Conservation (phyloP, 176 grass and related monocot genomes). For the Cenchrus purpureus region DNA sequence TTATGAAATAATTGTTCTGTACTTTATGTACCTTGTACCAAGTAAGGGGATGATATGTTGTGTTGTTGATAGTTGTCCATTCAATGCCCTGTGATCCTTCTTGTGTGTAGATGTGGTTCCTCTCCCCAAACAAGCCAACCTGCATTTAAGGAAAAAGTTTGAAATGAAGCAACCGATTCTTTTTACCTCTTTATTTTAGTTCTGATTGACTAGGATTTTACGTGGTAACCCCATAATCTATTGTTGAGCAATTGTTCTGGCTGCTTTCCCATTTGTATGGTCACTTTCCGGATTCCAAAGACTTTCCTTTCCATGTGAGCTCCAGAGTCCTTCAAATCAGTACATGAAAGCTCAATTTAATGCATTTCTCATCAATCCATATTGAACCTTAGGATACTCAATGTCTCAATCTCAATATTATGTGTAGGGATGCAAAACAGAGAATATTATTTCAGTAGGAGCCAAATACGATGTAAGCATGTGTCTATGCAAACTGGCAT, state of each 20-base stretch:
- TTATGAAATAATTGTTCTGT: neutral
- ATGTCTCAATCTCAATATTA: neutral
- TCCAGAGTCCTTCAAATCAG: constrained; percentile 64
- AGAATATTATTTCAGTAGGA: neutral
- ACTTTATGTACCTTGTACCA: constrained; percentile 79
- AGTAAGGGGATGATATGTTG: constrained; percentile 46
- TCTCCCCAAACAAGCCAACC: constrained; percentile 76
- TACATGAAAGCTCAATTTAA: constrained; percentile 24
- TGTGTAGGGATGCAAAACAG: neutral
- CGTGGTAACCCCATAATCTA: constrained; percentile 72
- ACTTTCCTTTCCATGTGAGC: constrained; percentile 71
- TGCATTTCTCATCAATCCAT: constrained; percentile 3
- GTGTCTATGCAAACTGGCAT: neutral
- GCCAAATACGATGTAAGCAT: neutral
- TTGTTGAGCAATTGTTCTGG: constrained; percentile 52
- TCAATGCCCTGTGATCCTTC: constrained; percentile 39
- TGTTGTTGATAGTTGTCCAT: constrained; percentile 59
- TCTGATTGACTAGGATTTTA: constrained; percentile 46
- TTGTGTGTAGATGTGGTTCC: constrained; percentile 48
- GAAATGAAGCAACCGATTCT: neutral
- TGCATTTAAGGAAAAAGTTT: constrained; percentile 43
- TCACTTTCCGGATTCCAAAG: constrained; percentile 62
- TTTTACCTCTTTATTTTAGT: neutral
- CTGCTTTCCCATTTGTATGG: constrained; percentile 43
- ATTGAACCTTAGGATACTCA: neutral